Evolutionary conservation across 768 basidiomycete species (phyloP), one percentile per base, ranked within the genome.

Genomic region (Lactarius quietus): DNA sequence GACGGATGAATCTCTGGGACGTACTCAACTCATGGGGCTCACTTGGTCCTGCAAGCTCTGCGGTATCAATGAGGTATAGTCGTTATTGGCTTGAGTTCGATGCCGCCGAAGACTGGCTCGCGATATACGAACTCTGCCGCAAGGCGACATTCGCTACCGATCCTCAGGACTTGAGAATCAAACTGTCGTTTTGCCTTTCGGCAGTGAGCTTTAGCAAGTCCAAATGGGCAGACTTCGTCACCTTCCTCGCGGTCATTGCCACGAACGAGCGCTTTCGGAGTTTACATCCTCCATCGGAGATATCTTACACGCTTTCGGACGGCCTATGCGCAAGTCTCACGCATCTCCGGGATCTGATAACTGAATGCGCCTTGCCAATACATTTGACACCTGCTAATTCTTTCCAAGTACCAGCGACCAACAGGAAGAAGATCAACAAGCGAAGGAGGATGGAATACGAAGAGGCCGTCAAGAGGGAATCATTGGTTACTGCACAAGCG

Each of bases 51-150:
- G 26, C 64, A 0, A 20, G 2, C 8, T 14, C 57, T 10, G 15
- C 2, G 3, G 15, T 61, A 2, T 33, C 64, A 3, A 10, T 56
- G 28, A 26, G 23, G 43, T 65, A 65, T 43, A 61, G 59, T 56
- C 59, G 28, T 26, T 48, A 61, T 28, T 65, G 64, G 64, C 64
- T 65, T 9, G 28, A 65, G 15, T 61, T 56, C 6, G 35, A 65
- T 39, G 64, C 9, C n/a, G 17, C 18, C 23, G 43, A 26, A 20
- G 64, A 65, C 56, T 65, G 64, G 64, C 15, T 65, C 6, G n/a
- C 6, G 17, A 57, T 65, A 6, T 65, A 65, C n/a, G 10, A 61
- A 17, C 54, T 65, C 54, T 65, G 59, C 43, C 54, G 43, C 15
- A 28, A 7, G 15, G 52, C 33, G 3, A 15, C 31, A 33, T 9